Base-by-base conservation (phyloP, 2,329 filamentous ascomycete genomes). In the Fonsecaea nubica region DNA sequence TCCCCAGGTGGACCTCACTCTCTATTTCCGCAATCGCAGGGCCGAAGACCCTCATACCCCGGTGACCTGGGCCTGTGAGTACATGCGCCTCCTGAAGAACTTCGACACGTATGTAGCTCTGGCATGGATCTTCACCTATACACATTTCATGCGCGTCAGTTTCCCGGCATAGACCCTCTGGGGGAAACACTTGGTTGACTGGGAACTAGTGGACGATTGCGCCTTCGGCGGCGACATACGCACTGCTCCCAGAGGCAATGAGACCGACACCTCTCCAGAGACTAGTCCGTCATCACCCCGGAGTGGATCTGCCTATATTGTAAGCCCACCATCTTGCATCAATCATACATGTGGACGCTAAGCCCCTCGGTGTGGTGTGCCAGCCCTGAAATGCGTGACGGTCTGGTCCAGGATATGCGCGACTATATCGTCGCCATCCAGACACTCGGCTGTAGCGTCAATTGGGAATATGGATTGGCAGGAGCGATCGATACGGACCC, bases 141-240 rank as follows among this genome's bases (percentile, higher is more conserved):
- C 63, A 36, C 40, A 61, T 54, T 66, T 66, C 54, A 66, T 66
- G 64, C 58, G 64, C 42, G 64, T 66, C 36, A 59, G 64, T 63
- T 9, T 35, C 53, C 18, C 32, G 32, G 12, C 21, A 35, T 2
- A 12, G 3, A 48, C 7, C 8, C 15, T 30, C 18, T 2, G 53
- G 33, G 13, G 33, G 53, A 10, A 21, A 35, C 21, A 25, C 40
- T 18, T 38, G 54, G 18, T 45, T 58, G 45, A 54, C 50, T 15
- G 30, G 12, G 18, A 13, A 45, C 15, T 40, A 66, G 64, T 66
- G 64, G 64, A 18, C 35, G 18, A 66, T 66, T 36, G 64, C 58
- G 10, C 64, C 64, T 18, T 58, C 59, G 13, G 60, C 35, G 6
- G 64, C 55, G 45, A 63, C 58, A 25, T 66, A 58, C 18, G 54